phyloP scores from a whole-genome alignment of 163 green algal genomes.

The Scenedesmus sp. region DNA sequence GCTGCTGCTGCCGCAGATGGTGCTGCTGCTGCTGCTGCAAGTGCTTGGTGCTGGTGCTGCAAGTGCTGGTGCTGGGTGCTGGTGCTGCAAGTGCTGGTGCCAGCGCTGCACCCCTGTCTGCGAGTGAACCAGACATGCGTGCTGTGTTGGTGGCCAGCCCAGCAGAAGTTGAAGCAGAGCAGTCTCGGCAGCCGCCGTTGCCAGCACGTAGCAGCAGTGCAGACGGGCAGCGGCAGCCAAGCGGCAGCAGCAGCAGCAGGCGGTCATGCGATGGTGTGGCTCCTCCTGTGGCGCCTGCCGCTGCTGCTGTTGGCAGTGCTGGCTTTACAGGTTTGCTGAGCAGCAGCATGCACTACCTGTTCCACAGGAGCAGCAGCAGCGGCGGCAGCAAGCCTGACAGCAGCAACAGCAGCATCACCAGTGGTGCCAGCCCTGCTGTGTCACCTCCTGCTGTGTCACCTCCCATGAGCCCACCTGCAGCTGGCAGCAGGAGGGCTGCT shows the following conservation, averaged over 20 bases:
- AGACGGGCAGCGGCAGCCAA: neutral
- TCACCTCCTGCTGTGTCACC: constrained; percentile 38
- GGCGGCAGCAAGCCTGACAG: neutral
- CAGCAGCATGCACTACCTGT: constrained; percentile 53
- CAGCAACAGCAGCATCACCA: constrained; percentile 4
- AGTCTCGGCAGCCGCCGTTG: neutral
- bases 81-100: neutral
- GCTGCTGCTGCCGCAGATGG: neutral
- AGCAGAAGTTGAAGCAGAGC: constrained; percentile 6
- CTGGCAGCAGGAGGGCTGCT: constrained; percentile 3
- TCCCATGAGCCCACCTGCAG: constrained; percentile 18
- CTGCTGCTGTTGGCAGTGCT: neutral
- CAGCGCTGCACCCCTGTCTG: neutral
- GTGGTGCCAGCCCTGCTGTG: neutral
- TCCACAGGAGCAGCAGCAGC: constrained; percentile 47
- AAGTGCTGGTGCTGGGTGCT: no score
- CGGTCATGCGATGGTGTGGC: neutral
- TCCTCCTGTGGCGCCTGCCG: neutral
- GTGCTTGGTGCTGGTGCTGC: no score
- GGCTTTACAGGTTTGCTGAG: constrained; percentile 39
- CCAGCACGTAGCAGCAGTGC: neutral
- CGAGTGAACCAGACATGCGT: constrained; percentile 42
- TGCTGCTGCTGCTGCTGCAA: neutral
- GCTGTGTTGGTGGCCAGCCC: constrained; percentile 12
- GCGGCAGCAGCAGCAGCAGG: constrained; percentile 18